A percentile compares a stretch with the other conserved stretches of the same genome.
These are phyloP conservation scores for Fagopyrum homotropicum DNA, from an alignment of 148 eudicot species.

Conservation along the genomic window DNA sequence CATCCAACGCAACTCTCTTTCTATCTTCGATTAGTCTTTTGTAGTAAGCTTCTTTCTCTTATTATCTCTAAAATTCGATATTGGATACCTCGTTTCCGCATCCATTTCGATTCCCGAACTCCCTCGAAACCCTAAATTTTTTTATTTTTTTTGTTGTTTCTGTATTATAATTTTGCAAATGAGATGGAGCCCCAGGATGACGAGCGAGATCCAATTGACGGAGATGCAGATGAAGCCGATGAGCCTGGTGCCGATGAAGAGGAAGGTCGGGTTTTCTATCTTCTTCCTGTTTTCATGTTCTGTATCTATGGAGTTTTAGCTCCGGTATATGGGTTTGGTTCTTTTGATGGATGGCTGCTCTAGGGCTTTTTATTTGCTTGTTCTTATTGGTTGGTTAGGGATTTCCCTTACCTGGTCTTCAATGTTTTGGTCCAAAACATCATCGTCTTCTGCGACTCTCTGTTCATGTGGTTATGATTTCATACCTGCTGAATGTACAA, in stretches of 20 bases:
- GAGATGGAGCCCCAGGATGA: no score
- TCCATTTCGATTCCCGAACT: neutral
- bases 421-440: neutral
- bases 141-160: no score
- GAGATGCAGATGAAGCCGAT: no score
- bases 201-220: no score
- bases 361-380: constrained; percentile 7
- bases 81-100: neutral
- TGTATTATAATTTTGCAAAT: no score
- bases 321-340: neutral
- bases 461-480: neutral
- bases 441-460: neutral
- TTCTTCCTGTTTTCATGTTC: no score
- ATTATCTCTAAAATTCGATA: neutral
- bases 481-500: neutral
- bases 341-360: neutral
- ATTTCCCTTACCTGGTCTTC: neutral
- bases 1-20: no score
- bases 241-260: no score
- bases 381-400: constrained; percentile 4
- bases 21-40: no score
- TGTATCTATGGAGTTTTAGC: neutral
- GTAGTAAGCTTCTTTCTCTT: no score
- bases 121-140: constrained; percentile 21
- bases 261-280: no score